Base-by-base conservation (phyloP, 2,329 filamentous ascomycete genomes). In the Alternaria burnsii region DNA sequence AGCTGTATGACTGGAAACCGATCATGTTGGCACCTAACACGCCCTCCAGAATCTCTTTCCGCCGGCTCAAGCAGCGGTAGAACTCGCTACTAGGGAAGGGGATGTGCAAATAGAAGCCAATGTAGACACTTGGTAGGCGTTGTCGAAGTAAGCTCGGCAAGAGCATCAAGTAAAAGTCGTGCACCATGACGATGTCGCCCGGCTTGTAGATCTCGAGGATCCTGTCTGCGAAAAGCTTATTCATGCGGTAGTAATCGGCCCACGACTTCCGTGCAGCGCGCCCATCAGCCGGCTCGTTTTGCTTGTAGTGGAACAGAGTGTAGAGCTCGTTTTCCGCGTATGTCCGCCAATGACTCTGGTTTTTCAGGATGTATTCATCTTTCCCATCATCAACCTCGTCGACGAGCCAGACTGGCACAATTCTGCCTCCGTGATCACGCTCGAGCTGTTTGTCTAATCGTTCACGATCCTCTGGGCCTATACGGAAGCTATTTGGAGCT, bases 51-150 rank as follows among this genome's bases (percentile, higher is more conserved):
- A 98, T 86, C 76, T 97, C 93, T 79, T 97, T 97, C 68, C 94
- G 88, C 66, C 92, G 88, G 38, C 92, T 91, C 57, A 97, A 83
- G 77, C 94, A 97, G 48, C 94, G 88, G 76, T 97, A 88, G 76
- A 97, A 97, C 79, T 98, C 95, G 83, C 92, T 97, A 80, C 93
- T 97, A 34, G 94, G 94, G 79, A 98, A 98, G 0, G 94, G 94
- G 46, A 93, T 90, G 79, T 98, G 94, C 47, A 98, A 84, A 82
- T 93, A 98, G 83, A 97, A 97, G 55, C 93, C 91, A 74, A 97
- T 94, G 82, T 97, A 96, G 80, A 97, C 92, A 77, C 93, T 92
- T 4, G 93, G 92, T 18, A 94, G 84, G 42, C 91, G 88, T 78
- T 97, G 93, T 48, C 94, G 90, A 60, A 98, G 83, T 82, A 98